Percentiles rank a stretch among this genome's conserved stretches.
phyloP scores from a whole-genome alignment of 169 alveolate genomes.

The Cryptosporidium tyzzeri region DNA sequence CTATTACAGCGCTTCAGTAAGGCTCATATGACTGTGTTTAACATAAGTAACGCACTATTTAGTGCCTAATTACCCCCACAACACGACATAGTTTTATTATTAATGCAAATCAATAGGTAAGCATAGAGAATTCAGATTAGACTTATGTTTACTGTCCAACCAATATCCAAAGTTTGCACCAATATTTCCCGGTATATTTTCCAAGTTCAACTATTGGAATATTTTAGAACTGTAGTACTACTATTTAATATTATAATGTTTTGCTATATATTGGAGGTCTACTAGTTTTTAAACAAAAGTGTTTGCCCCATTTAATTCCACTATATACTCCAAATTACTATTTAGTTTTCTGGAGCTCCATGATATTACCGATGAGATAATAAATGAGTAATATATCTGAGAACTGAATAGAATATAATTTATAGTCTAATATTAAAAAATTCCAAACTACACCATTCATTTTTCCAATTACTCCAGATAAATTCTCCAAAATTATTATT shows the following conservation, averaged over 20 bases:
- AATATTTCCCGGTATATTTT: conserved; percentile 17
- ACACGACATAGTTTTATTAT: conserved; percentile 64
- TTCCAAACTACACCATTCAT: neutral
- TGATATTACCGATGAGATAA: neutral
- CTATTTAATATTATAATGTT: neutral
- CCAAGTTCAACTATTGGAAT: neutral
- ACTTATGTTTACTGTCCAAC: conserved; percentile 15
- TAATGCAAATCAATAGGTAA: neutral
- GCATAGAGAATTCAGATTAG: neutral
- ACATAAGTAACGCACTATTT: conserved; percentile 42
- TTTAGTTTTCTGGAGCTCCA: conserved; percentile 24
- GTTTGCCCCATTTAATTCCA: neutral
- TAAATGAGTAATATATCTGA: neutral
- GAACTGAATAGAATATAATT: neutral
- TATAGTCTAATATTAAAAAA: neutral
- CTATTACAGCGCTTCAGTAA: conserved; percentile 48
- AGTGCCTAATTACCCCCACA: conserved; percentile 60
- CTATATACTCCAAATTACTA: neutral
- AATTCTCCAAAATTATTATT: conserved; percentile 1
- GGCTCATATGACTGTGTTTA: conserved; percentile 68
- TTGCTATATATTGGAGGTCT: neutral
- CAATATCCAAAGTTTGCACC: conserved; percentile 4
- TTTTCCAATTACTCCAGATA: conserved; percentile 4
- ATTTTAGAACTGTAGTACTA: neutral
- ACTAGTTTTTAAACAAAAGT: neutral